Percentiles rank a stretch among this genome's conserved stretches.
These are phyloP conservation scores for Alternaria arbusti DNA, from an alignment of 2,329 filamentous ascomycete species.

Conservation along the genomic window DNA sequence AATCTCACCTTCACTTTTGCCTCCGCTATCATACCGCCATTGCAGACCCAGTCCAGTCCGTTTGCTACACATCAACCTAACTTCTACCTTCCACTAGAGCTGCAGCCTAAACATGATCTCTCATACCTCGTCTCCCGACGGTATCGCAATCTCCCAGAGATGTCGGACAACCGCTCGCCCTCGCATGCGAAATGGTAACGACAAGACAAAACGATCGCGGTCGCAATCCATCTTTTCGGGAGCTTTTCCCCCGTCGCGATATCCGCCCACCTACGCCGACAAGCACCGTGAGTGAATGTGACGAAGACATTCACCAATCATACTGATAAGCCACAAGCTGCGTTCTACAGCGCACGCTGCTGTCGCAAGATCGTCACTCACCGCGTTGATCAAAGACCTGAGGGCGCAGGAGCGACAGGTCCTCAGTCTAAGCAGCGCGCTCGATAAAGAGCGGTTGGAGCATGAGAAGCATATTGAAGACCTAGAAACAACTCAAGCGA, in stretches of 20 bases:
- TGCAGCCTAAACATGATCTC: neutral
- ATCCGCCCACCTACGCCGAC: neutral
- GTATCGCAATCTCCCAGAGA: neutral
- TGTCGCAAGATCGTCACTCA: neutral
- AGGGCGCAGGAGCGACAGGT: neutral
- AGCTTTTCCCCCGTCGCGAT: neutral
- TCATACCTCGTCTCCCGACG: no score
- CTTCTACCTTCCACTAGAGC: neutral
- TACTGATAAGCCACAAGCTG: neutral
- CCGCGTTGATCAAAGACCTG: neutral
- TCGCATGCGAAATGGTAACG: neutral
- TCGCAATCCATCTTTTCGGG: neutral
- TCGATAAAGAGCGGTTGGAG: neutral
- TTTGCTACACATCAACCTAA: neutral
- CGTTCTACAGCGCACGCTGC: neutral
- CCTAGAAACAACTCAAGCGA: neutral
- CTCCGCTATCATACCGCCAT: neutral
- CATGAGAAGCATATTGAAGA: neutral
- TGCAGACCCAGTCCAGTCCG: neutral
- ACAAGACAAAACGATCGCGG: neutral
- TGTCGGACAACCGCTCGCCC: neutral
- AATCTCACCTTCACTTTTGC: neutral
- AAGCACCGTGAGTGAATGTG: neutral
- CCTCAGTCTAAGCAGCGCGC: neutral
- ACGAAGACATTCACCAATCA: neutral